Evolutionary conservation across 371 early-diverging fungal species (phyloP), one percentile per base, ranked within the genome.

Genomic region (Rhizopus stolonifer): DNA sequence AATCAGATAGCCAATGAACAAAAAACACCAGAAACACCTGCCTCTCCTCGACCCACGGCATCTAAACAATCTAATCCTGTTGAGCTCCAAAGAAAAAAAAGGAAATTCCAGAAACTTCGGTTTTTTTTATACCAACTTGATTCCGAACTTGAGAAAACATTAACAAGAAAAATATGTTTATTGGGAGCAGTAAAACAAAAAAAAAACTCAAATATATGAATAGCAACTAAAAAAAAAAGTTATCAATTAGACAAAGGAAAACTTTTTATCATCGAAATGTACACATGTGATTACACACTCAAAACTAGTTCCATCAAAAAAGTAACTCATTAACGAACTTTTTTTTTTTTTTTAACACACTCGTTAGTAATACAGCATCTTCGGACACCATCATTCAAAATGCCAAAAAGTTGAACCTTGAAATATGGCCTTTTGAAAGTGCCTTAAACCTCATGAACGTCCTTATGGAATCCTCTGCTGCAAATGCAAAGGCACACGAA

Each of bases 211-310:
- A 7, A 10, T 29, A 29, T n/a, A n/a, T n/a, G n/a, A n/a, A n/a
- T n/a, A n/a, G n/a, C n/a, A n/a, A n/a, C n/a, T n/a, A n/a, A n/a
- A n/a, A n/a, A n/a, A n/a, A n/a, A n/a, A n/a, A n/a, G n/a, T n/a
- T n/a, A n/a, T n/a, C n/a, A n/a, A n/a, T n/a, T 57, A 72, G 71
- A 47, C 56, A n/a, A 51, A 52, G 8, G 77, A 73, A 26, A 43
- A 64, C 14, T 77, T 77, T 51, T 77, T 73, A 33, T 77, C 77
- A 15, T 57, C 52, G 8, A 66, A 73, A 47, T 77, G 77, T 32
- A 77, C 77, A 2, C 77, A 77, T 52, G 46, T 77, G 11, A 62
- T 73, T 1, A 77, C 77, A 1, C 56, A 18, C 15, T 18, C 60
- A 15, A 64, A 64, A 47, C 39, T 61, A 8, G 46, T 69, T 33